Base-by-base conservation (phyloP, 495 filamentous ascomycete species). In the Margaritispora aquatica region DNA sequence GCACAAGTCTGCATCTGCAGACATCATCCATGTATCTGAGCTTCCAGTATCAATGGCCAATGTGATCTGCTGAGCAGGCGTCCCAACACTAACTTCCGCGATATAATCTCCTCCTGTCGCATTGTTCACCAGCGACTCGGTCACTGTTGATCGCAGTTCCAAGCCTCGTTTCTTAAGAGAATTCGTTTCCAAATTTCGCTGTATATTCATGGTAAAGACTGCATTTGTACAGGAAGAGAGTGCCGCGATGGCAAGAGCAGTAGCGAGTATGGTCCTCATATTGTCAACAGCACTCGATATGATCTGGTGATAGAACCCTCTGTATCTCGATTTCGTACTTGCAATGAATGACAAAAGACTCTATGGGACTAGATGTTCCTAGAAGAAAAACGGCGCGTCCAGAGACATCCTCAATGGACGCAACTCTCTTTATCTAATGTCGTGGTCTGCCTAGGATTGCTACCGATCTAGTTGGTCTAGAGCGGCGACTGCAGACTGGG, bases 1-100 rank as follows among this genome's bases (percentile, higher is more conserved):
- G 63, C 80, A 83, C 15, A 80, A 66, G 58, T 79, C 69, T 10
- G 79, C 73, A 9, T 66, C 51, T 17, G 61, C 57, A 51, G 71
- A 68, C 41, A 80, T 58, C 24, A 85, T 75, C 92, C 92, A 97
- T 10, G 95, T 75, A 73, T 97, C 93, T 62, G 88, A 93, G 66
- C 89, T 95, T 2, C 89, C 89, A 13, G 89, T 94, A 62, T 94
- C 89, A 57, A 94, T 71, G 38, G 78, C 66, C 49, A 83, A 64
- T 19, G 68, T 71, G 19, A 78, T 64, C 7, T 66, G 71, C 66
- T 94, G 89, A 1, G 76, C 71, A 10, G 88, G 88, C 3, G 87
- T 89, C 27, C 89, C 89, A 51, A 94, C 68, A 7, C 72, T 77
- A 52, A 92, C 74, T 52, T 88, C 80, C 51, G 80, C 80, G 67